phyloP scores from a whole-genome alignment of 164 flowering plant genomes.

The Euptelea pleiosperma region DNA sequence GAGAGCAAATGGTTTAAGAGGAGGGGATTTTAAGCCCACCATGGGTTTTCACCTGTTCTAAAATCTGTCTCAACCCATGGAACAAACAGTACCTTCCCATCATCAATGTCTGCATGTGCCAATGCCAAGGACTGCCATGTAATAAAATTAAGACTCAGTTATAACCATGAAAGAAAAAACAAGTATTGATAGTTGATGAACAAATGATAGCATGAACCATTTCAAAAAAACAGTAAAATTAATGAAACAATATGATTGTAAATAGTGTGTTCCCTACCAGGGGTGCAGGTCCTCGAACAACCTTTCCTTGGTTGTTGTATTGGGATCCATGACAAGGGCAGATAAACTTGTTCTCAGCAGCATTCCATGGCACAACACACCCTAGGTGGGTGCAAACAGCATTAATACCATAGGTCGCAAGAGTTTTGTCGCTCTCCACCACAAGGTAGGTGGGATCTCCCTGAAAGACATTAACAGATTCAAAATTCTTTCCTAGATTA shows the following conservation, averaged over 20 bases:
- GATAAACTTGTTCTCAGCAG: conserved; percentile 78
- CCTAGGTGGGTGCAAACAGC: conserved; percentile 97
- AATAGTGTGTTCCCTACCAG: conserved; percentile 46
- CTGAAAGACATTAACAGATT: conserved; percentile 31
- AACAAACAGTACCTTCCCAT: conserved; percentile 82
- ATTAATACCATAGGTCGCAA: conserved; percentile 88
- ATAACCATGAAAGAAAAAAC: background rate
- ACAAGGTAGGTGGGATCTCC: conserved; percentile 96
- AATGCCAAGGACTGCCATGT: conserved; percentile 74
- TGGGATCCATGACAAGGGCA: conserved; percentile 98
- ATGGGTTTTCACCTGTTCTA: conserved; percentile 91
- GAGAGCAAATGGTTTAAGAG: background rate
- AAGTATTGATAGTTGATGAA: background rate
- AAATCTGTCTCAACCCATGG: conserved; percentile 96
- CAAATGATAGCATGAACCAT: background rate
- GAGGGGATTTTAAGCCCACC: conserved; percentile 62
- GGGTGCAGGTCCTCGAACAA: conserved; percentile 95
- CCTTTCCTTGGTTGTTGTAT: conserved; percentile 85
- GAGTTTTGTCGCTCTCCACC: conserved; percentile 74
- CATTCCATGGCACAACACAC: conserved; percentile 87
- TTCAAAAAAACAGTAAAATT: background rate
- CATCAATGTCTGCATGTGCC: conserved; percentile 77
- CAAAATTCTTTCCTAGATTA: background rate
- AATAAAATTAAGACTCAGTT: background rate
- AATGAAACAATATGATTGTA: background rate